Evolutionary conservation across 306 rosid species (phyloP).

Genomic region (Gastrolobium villosum): DNA sequence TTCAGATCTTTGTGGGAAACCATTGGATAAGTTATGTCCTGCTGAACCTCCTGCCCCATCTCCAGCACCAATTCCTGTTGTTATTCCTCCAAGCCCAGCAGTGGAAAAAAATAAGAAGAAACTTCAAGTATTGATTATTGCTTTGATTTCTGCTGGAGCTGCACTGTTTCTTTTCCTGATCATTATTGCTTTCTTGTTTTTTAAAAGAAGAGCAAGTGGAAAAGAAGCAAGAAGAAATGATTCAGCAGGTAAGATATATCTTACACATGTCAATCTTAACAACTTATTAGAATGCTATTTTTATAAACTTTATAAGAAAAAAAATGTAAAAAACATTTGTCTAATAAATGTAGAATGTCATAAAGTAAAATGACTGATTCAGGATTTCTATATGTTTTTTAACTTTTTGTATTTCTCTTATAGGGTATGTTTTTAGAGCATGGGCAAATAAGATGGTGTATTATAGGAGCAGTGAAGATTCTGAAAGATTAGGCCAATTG

Average conservation of each 20-base stretch:
- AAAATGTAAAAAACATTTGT: neutral
- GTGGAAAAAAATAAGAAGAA: slow-evolving; percentile 38
- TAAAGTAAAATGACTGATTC: slow-evolving; percentile 10
- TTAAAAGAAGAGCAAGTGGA: slow-evolving; percentile 35
- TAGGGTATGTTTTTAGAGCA: slow-evolving; percentile 53
- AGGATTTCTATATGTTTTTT: slow-evolving; percentile 15
- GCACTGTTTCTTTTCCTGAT: slow-evolving; percentile 47
- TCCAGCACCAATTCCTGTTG: slow-evolving; percentile 36
- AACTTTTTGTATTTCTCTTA: slow-evolving; percentile 2
- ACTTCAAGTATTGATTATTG: slow-evolving; percentile 49
- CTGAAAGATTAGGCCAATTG: slow-evolving; percentile 55
- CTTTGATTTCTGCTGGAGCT: slow-evolving; percentile 54
- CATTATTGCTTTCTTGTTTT: slow-evolving; percentile 52
- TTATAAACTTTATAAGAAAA: neutral
- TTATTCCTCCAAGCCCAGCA: slow-evolving; percentile 38
- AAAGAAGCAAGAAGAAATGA: slow-evolving; percentile 50
- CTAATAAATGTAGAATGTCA: neutral
- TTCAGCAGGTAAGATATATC: slow-evolving; percentile 52
- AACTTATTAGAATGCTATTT: slow-evolving; percentile 23
- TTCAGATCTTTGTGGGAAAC: slow-evolving; percentile 69
- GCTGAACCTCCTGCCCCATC: slow-evolving; percentile 46
- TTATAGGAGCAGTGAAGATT: slow-evolving; percentile 46
- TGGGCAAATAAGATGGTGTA: slow-evolving; percentile 58
- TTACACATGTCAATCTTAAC: neutral
- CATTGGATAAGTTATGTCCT: slow-evolving; percentile 60